These are phyloP conservation scores for Psilocybe mexicana DNA, from an alignment of 1,284 basidiomycete species.

Conservation along the genomic window DNA sequence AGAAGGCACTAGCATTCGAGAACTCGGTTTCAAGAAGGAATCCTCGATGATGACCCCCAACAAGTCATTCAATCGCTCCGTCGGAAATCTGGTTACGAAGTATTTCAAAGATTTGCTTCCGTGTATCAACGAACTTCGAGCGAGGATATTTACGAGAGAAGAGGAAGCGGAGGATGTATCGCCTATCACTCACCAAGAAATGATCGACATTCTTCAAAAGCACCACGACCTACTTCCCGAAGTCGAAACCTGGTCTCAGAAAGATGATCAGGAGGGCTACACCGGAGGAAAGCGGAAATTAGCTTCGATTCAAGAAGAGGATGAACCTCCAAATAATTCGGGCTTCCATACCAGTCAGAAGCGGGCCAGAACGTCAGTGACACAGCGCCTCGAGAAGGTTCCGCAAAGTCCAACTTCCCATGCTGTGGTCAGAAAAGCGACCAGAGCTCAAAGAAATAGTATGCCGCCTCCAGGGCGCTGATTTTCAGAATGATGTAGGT, in stretches of 20 bases:
- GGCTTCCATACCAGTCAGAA: background rate
- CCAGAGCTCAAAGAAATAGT: no score
- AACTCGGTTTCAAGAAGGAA: background rate
- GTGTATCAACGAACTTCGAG: background rate
- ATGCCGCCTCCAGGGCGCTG: no score
- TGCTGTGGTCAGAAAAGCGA: no score
- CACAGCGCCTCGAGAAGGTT: no score
- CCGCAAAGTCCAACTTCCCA: no score
- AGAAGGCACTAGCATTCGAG: background rate
- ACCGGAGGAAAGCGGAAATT: background rate
- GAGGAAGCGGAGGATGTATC: background rate
- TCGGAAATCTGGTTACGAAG: background rate
- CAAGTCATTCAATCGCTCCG: background rate
- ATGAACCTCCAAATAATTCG: background rate
- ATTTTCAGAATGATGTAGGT: no score
- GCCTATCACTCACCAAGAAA: slow-evolving; percentile 2
- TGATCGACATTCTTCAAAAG: slow-evolving; percentile 1
- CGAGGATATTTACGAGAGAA: background rate
- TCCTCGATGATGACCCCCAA: background rate
- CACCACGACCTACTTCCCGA: background rate
- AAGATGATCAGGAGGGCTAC: background rate
- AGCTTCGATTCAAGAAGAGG: background rate
- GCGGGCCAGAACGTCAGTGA: background rate
- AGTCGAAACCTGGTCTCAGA: background rate
- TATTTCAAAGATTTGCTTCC: slow-evolving; percentile 4